Percentiles rank a stretch among this genome's conserved stretches.
Evolutionary conservation across 192 early-diverging fungal species (phyloP).

Genomic region (Coemansia sp.): DNA sequence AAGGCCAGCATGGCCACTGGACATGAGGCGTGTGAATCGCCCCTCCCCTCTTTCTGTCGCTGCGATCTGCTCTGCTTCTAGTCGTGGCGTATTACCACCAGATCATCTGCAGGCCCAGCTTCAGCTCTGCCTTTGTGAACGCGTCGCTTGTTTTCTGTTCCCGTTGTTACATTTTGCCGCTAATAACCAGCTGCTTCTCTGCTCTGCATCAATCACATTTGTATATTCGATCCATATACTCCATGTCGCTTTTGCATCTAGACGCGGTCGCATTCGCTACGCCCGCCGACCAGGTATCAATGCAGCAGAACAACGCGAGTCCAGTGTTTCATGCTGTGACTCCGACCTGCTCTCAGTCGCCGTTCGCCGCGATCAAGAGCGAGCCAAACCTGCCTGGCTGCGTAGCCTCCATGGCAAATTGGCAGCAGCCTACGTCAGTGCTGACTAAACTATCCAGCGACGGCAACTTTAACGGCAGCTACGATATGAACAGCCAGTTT

Average conservation of each 20-base stretch:
- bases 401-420: neutral
- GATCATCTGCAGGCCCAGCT: conserved; percentile 6
- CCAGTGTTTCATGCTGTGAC: conserved; percentile 4
- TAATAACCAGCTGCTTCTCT: neutral
- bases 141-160: conserved; percentile 8
- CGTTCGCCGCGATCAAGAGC: conserved; percentile 7
- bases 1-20: conserved; percentile 5
- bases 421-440: neutral
- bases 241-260: conserved; percentile 14
- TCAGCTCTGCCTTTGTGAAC: neutral
- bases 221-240: neutral
- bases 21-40: conserved; percentile 13
- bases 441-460: conserved; percentile 4
- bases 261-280: conserved; percentile 6
- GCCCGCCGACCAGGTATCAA: neutral
- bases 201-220: neutral
- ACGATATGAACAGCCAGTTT: conserved; percentile 6
- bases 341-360: conserved; percentile 10
- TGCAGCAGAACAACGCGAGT: conserved; percentile 2
- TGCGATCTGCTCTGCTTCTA: conserved; percentile 16
- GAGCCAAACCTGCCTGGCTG: neutral
- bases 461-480: neutral
- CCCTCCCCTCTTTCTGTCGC: conserved; percentile 6
- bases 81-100: conserved; percentile 16
- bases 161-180: conserved; percentile 6